Evolutionary conservation across 345 rosid species (phyloP), one percentile per base, ranked within the genome.

Genomic region (Hibiscus trionum): DNA sequence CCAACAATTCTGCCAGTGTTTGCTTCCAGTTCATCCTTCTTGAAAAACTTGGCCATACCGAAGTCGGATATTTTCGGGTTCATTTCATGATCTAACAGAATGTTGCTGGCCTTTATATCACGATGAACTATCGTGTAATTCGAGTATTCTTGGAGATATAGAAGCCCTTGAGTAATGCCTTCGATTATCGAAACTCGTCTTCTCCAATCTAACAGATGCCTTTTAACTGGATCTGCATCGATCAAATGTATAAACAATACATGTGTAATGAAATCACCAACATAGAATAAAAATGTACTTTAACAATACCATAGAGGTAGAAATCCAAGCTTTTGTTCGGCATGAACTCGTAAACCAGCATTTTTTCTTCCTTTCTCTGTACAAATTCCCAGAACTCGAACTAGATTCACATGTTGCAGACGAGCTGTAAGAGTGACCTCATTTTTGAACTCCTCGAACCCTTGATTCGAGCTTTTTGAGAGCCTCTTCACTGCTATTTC

Each of bases 91-190:
- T 65, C 69, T 65, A 65, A 65, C 12, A 69, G 53, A 55, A 69
- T 69, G 47, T 69, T 69, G 49, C 62, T 69, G 1, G 62, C 72
- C 37, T 69, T 53, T 31, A 78, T 17, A 33, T 78, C 78, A n/a
- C 73, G 69, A 66, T 78, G 81, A 60, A 71, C 39, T 19, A 76
- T 56, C 6, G 71, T 73, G 5, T 66, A 39, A n/a, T 58, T 80
- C 11, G 81, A 81, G 70, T 75, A 81, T 46, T 77, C 81, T 59
- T 75, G 84, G 5, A 81, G 81, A 62, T 75, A 77, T 0, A 81
- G 14, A 26, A 81, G 79, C 69, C 81, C 81, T 60, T 81, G 81
- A 75, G 39, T 73, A 77, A 65, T 4, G 14, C 55, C 55, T 65
- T 65, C 55, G 3, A 65, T 21, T 65, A 65, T 65, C 1, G 11